Conservation (phyloP, 2,329 filamentous ascomycete genomes). For the Sarocladium oryzae region DNA sequence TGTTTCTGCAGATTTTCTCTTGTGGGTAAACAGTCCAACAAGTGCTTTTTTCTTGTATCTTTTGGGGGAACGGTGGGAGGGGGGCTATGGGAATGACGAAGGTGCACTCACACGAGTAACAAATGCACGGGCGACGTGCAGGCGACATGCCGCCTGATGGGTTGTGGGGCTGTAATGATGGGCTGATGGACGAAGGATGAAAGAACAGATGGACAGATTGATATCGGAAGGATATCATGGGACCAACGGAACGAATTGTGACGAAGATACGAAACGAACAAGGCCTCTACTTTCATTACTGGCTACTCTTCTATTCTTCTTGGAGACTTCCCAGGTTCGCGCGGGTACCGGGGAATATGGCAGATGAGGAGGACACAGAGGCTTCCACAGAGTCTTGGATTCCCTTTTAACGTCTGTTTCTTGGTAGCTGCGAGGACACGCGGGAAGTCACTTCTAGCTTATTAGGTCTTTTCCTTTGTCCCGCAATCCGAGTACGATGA, state of each 20-base stretch:
- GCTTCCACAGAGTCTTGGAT: neutral
- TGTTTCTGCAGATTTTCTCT: constrained; percentile 5
- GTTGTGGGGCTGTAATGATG: neutral
- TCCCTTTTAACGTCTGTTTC: neutral
- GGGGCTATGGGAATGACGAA: constrained; percentile 1
- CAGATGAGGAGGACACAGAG: neutral
- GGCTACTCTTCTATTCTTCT: neutral
- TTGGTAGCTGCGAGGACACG: neutral
- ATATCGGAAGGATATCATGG: neutral
- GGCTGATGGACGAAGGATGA: neutral
- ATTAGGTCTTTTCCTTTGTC: constrained; percentile 5
- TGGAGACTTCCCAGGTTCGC: neutral
- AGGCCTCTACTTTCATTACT: neutral
- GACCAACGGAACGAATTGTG: constrained; percentile 4
- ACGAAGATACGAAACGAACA: constrained; percentile 5
- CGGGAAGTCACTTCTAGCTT: neutral
- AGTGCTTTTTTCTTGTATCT: constrained; percentile 6
- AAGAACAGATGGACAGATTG: neutral
- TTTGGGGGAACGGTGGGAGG: neutral
- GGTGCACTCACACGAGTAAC: neutral
- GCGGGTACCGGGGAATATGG: neutral
- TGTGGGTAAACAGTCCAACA: neutral
- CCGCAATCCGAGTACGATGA: neutral
- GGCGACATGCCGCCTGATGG: neutral
- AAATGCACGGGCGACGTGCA: neutral